phyloP scores from a whole-genome alignment of 2,329 filamentous ascomycete species.

The Phialophora macrospora region DNA sequence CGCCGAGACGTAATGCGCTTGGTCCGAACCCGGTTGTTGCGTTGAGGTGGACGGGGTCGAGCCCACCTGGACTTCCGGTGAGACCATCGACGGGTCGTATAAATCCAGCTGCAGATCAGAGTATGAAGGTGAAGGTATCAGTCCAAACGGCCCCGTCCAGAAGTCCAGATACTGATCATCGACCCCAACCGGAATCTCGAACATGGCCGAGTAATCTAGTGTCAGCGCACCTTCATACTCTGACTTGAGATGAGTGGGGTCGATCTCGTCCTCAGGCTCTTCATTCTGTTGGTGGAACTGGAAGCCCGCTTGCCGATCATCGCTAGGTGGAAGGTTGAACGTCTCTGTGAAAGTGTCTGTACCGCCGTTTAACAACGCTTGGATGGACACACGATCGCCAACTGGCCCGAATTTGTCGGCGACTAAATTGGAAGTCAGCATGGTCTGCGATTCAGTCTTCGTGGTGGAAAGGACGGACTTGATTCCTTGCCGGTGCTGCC shows the following conservation, averaged over 20 bases:
- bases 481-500: constrained; percentile 27
- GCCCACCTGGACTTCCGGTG: constrained; percentile 11
- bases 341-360: constrained; percentile 54
- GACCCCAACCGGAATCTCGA: constrained; percentile 25
- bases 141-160: constrained; percentile 33
- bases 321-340: constrained; percentile 50
- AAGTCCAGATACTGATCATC: constrained; percentile 33
- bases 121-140: constrained; percentile 30
- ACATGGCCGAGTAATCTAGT: constrained; percentile 31
- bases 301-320: constrained; percentile 46
- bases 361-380: constrained; percentile 53
- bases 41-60: constrained; percentile 25
- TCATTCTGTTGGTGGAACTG: constrained; percentile 45
- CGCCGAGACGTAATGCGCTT: constrained; percentile 44
- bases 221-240: constrained; percentile 10
- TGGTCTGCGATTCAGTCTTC: no score
- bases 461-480: constrained; percentile 36
- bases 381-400: constrained; percentile 52
- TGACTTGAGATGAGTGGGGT: constrained; percentile 1
- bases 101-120: constrained; percentile 30
- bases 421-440: constrained; percentile 7
- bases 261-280: constrained; percentile 30
- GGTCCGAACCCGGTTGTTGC: constrained; percentile 19
- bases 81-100: constrained; percentile 25
- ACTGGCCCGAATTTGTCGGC: constrained; percentile 18